Base-by-base conservation (phyloP, 2,329 filamentous ascomycete genomes). In the Monosporascus sp. region DNA sequence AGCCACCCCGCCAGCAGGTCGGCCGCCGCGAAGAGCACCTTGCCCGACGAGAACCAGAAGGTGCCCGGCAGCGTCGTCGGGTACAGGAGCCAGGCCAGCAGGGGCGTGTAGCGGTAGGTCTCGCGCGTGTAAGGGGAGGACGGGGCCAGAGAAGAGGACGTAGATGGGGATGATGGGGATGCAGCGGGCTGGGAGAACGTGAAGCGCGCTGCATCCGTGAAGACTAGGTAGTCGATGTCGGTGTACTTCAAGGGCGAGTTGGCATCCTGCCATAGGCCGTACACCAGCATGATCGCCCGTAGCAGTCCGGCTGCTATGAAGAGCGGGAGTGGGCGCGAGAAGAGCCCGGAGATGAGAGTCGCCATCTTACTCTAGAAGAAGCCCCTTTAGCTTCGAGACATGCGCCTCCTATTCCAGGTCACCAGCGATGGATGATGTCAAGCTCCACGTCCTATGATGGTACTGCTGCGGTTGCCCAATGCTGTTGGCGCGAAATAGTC, bases 201-300 rank as follows among this genome's bases (percentile, higher is more conserved):
- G 70, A 88, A 93, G 59, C 89, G 88, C 2, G 94, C 84, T 25
- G 94, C 94, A 70, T 97, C 93, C 48, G 94, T 97, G 77, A 99
- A 99, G 69, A 99, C 94, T 59, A 91, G 85, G 73, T 99, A 99
- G 78, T 99, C 94, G 64, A 99, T 97, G 72, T 99, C 94, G 49
- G 94, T 99, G 76, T 97, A 99, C 74, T 97, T 97, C 66, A 99
- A 75, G 15, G 93, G 86, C 7, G 91, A 95, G 72, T 92, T 80
- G 55, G 90, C 87, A 72, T 99, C 94, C 75, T 99, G 94, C 78
- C 89, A 92, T 55, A 90, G 82, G 54, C 94, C 93, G 70, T 97
- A 97, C 64, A 95, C 68, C 48, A 97, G 81, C 58, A 99, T 84
- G 35, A 75, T 69, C 6, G 83, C 67, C 55, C 94, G 89, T 24